A percentile compares a stretch with the other conserved stretches of the same genome.
Conservation (phyloP, 2,329 filamentous ascomycete genomes). For the Nothophaeocryptopus gaeumannii region DNA sequence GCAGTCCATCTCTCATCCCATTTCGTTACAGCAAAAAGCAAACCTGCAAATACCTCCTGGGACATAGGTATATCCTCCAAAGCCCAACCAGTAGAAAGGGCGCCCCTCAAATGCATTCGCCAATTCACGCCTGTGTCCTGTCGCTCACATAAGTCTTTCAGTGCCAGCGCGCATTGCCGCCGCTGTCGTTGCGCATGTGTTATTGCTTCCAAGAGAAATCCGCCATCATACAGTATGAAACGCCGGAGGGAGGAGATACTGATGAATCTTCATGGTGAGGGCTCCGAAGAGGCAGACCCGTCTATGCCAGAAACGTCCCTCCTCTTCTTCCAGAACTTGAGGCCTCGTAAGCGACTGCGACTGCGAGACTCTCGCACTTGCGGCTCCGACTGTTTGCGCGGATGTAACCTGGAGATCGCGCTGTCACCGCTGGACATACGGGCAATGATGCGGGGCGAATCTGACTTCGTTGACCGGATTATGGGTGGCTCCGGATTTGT, state of each 20-base stretch:
- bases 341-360: constrained; percentile 34
- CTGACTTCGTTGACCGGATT: constrained; percentile 16
- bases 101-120: too few relatives aligned
- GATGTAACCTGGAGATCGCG: constrained; percentile 12
- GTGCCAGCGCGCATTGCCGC: background rate
- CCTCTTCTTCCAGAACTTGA: constrained; percentile 39
- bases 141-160: background rate
- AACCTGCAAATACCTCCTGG: too few relatives aligned
- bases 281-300: constrained; percentile 7
- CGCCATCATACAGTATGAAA: too few relatives aligned
- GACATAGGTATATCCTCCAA: too few relatives aligned
- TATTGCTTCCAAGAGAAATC: too few relatives aligned
- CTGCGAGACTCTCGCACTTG: constrained; percentile 32
- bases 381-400: constrained; percentile 14
- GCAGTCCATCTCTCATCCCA: too few relatives aligned
- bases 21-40: too few relatives aligned
- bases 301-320: constrained; percentile 22
- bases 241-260: background rate
- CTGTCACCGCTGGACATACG: constrained; percentile 29
- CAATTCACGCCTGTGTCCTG: too few relatives aligned
- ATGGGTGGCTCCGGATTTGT: constrained; percentile 21
- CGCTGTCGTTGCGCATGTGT: too few relatives aligned
- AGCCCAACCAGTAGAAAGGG: too few relatives aligned
- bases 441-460: constrained; percentile 24
- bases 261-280: constrained; percentile 8